Evolutionary conservation across 2,329 filamentous ascomycete species (phyloP).

Genomic region (Ceratocystis destructans): DNA sequence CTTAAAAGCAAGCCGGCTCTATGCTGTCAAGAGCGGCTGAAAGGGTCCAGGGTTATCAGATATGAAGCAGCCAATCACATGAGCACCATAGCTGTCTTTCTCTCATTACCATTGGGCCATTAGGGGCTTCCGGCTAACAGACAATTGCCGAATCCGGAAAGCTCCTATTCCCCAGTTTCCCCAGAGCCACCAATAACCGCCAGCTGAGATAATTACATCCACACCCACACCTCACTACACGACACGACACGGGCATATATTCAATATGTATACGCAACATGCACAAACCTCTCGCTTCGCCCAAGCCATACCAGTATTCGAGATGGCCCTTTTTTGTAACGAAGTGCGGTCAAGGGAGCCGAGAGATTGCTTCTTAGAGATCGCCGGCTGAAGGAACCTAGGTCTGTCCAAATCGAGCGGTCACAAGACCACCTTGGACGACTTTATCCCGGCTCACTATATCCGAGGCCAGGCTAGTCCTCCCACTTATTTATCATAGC

Average conservation of each 20-base stretch:
- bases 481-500: background rate
- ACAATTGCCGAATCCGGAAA: constrained; percentile 11
- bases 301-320: too few species aligned
- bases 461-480: constrained; percentile 17
- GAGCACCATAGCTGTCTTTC: background rate
- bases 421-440: constrained; percentile 16
- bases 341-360: too few species aligned
- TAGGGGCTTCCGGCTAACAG: constrained; percentile 19
- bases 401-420: constrained; percentile 2
- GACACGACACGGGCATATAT: too few species aligned
- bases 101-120: constrained; percentile 7
- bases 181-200: background rate
- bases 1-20: background rate
- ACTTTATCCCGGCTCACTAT: constrained; percentile 18
- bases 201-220: background rate
- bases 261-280: too few species aligned
- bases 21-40: background rate
- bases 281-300: too few species aligned
- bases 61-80: background rate
- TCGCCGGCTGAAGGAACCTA: background rate
- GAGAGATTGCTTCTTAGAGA: background rate
- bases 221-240: too few species aligned
- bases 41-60: background rate
- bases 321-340: too few species aligned
- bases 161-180: constrained; percentile 8